Conservation (phyloP, 805 yeast genomes). For the Lipomyces spencermartinsiae region DNA sequence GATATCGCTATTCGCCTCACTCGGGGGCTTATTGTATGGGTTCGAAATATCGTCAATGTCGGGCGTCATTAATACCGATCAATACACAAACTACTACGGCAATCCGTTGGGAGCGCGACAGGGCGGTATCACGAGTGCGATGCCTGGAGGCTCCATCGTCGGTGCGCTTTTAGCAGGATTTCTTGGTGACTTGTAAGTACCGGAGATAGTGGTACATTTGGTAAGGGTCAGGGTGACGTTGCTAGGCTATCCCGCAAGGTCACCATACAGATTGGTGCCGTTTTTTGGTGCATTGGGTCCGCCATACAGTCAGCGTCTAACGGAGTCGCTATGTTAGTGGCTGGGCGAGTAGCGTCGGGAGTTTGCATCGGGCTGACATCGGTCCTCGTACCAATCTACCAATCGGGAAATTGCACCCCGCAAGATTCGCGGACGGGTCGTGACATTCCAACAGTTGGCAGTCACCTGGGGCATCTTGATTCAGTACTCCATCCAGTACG, state of each 20-base stretch:
- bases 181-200: not conserved
- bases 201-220: not conserved
- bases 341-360: conserved; percentile 58
- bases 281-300: conserved; percentile 31
- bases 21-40: conserved; percentile 68
- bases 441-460: conserved; percentile 56
- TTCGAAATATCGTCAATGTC: conserved; percentile 71
- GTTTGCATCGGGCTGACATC: conserved; percentile 68
- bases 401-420: not conserved
- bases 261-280: conserved; percentile 25
- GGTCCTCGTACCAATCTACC: conserved; percentile 27
- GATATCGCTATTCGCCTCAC: conserved; percentile 49
- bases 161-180: conserved; percentile 61
- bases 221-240: no score
- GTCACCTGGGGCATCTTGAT: conserved; percentile 65
- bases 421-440: conserved; percentile 24
- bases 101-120: conserved; percentile 59
- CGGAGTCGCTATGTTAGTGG: conserved; percentile 64
- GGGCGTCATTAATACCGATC: conserved; percentile 55
- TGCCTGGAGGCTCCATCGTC: conserved; percentile 70
- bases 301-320: conserved; percentile 25
- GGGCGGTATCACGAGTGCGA: conserved; percentile 69
- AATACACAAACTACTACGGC: conserved; percentile 56
- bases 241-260: conserved; percentile 24
- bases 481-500: not conserved